These are phyloP conservation scores for Talaromyces sp. DNA, from an alignment of 2,329 filamentous ascomycete species.

Conservation along the genomic window DNA sequence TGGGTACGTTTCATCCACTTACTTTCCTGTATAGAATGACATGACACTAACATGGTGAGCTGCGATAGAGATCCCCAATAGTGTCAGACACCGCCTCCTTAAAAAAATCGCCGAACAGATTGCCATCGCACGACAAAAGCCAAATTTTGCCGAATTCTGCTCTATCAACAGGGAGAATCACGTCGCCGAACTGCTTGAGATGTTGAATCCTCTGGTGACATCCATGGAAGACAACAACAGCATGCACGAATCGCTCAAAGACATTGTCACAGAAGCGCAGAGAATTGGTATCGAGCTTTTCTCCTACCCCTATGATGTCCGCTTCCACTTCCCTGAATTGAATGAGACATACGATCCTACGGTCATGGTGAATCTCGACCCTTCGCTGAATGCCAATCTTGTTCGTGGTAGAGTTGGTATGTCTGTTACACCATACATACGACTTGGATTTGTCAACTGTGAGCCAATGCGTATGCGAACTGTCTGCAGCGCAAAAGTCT, in stretches of 20 bases:
- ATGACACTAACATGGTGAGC: not conserved
- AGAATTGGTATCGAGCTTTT: slow-evolving; percentile 28
- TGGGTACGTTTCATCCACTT: slow-evolving; percentile 21
- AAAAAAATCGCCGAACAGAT: slow-evolving; percentile 23
- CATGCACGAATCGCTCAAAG: slow-evolving; percentile 22
- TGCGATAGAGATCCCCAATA: slow-evolving; percentile 20
- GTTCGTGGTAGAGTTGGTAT: slow-evolving; percentile 1
- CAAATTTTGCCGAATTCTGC: slow-evolving; percentile 26
- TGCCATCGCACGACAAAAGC: slow-evolving; percentile 19
- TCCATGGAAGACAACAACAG: slow-evolving; percentile 10
- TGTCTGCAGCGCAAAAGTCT: not conserved
- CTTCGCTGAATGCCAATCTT: not conserved
- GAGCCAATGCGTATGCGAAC: not conserved
- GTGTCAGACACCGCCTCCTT: slow-evolving; percentile 23
- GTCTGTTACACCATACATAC: slow-evolving; percentile 10
- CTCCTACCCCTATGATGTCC: slow-evolving; percentile 27
- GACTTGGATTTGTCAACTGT: slow-evolving; percentile 1
- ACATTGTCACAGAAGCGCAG: slow-evolving; percentile 29
- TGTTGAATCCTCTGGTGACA: slow-evolving; percentile 25
- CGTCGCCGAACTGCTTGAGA: slow-evolving; percentile 21
- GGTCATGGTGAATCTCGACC: slow-evolving; percentile 27
- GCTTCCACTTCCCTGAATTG: slow-evolving; percentile 25
- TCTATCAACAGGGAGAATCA: slow-evolving; percentile 22
- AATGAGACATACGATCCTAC: slow-evolving; percentile 25
- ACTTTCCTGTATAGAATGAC: not conserved